Conservation (phyloP, 1,284 basidiomycete species). For the Melanopsichium pennsylvanicum region DNA sequence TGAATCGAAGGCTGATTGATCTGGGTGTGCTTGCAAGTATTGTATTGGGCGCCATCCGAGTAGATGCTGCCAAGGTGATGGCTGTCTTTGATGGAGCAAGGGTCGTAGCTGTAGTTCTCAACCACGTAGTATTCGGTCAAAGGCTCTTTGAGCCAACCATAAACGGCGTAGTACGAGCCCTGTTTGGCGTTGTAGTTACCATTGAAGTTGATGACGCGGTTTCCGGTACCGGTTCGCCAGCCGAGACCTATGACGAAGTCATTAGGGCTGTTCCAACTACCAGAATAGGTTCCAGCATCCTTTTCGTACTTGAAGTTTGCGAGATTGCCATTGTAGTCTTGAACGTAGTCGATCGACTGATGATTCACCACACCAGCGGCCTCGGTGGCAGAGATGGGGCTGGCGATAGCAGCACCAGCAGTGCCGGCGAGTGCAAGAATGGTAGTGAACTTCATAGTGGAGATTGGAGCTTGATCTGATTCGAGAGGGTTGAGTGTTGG, state of each 20-base stretch:
- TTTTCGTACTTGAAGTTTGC: constrained; percentile 32
- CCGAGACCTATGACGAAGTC: constrained; percentile 36
- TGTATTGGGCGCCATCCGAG: constrained; percentile 30
- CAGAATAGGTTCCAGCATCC: constrained; percentile 21
- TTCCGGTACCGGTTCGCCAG: constrained; percentile 11
- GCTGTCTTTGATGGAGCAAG: constrained; percentile 12
- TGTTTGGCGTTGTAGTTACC: constrained; percentile 24
- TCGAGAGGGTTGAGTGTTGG: no score
- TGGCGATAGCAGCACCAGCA: constrained; percentile 14
- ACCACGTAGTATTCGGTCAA: constrained; percentile 41
- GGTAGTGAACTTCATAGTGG: constrained; percentile 16
- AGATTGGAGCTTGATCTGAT: no score
- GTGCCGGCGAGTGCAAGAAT: constrained; percentile 11
- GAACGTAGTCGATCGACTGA: constrained; percentile 35
- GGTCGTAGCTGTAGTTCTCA: constrained; percentile 37
- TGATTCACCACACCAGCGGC: constrained; percentile 15
- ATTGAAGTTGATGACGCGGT: constrained; percentile 26
- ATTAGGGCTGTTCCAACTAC: constrained; percentile 21
- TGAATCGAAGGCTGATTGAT: constrained; percentile 39
- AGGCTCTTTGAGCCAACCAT: constrained; percentile 36
- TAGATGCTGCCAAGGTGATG: constrained; percentile 16
- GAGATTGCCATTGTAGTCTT: constrained; percentile 31
- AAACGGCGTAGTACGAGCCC: constrained; percentile 32
- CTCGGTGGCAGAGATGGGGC: constrained; percentile 7
- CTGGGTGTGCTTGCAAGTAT: constrained; percentile 41